Base-by-base conservation (phyloP, 352 stramenopile species). In the Pythium sukuiense region DNA sequence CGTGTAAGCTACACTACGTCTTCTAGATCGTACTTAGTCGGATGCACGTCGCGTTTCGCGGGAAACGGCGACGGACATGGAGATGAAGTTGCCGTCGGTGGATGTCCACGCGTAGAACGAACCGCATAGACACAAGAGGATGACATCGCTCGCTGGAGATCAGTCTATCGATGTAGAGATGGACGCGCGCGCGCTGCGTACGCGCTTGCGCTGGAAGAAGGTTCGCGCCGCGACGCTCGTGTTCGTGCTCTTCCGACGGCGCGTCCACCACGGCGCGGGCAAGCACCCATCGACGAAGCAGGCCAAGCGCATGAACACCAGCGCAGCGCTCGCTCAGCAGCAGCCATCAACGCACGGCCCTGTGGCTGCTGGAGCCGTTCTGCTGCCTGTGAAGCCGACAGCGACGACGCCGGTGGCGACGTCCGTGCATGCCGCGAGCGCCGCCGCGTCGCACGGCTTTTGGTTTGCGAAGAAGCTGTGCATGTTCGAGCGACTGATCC, bases 141-240 rank as follows among this genome's bases (percentile, higher is more conserved):
- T 30, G 14, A n/a, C 37, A 5, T 49, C 14, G 56, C 16, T 39
- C 43, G 30, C 3, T 6, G 50, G 33, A 18, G 11, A 41, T 6
- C 43, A 33, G 14, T 11, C 58, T 16, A 14, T n/a, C 7, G 24
- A 30, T 30, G 30, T 7, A 1, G 56, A n/a, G 7, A n/a, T 16
- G 1, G 12, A 24, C 18, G 27, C 52, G 1, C 39, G 41, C 14
- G 11, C 18, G 33, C 12, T 45, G n/a, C 62, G 53, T 11, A 65
- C 65, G 1, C 64, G 60, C 33, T 20, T 27, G 54, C 65, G 67
- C 30, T 83, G 75, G 76, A 55, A 61, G 8, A 72, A 67, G 55
- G 32, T 83, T 43, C 72, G 76, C 12, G 65, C 65, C 11, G 72
- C 73, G n/a, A 74, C 72, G 13, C 63, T 70, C 26, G 72, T 73